phyloP scores from a whole-genome alignment of 2,329 filamentous ascomycete genomes.

The Hirsutella thompsonii region DNA sequence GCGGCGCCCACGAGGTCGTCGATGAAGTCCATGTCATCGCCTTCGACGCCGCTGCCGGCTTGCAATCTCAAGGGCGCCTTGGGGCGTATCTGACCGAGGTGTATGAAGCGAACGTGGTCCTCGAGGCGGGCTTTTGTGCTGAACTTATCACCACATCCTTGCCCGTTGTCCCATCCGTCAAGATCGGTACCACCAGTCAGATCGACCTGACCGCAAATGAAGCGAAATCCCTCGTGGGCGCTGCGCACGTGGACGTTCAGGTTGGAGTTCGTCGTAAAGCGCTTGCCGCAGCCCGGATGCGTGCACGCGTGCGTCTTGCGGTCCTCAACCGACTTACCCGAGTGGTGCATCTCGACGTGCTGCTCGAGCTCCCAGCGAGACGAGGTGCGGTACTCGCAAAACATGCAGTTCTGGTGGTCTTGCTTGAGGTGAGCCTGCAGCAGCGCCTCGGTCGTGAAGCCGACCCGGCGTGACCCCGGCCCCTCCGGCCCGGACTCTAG shows the following conservation, averaged over 20 bases:
- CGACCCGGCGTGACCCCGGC: conserved; percentile 29
- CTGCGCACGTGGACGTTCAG: conserved; percentile 66
- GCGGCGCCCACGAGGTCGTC: conserved; percentile 29
- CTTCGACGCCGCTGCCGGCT: conserved; percentile 2
- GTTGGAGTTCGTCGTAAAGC: conserved; percentile 76
- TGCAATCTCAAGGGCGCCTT: conserved; percentile 12
- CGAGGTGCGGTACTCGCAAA: conserved; percentile 58
- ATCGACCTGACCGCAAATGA: conserved; percentile 63
- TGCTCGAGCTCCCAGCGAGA: conserved; percentile 56
- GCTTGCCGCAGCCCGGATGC: conserved; percentile 55
- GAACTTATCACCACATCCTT: conserved; percentile 65
- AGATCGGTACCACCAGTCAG: conserved; percentile 45
- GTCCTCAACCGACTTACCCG: conserved; percentile 45
- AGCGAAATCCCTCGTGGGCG: conserved; percentile 64
- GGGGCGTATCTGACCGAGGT: conserved; percentile 49
- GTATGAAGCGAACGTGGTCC: conserved; percentile 73
- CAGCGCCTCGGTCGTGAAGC: conserved; percentile 60
- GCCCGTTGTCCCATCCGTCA: conserved; percentile 46
- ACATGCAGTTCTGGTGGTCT: conserved; percentile 62
- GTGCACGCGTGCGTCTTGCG: conserved; percentile 56
- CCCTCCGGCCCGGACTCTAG: conserved; percentile 23
- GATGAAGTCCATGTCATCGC: conserved; percentile 25
- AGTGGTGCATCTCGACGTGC: conserved; percentile 70
- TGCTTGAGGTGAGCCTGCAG: conserved; percentile 62
- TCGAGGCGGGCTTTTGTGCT: conserved; percentile 67